Base-by-base conservation (phyloP, 768 basidiomycete genomes). In the Termitomyces sp. region DNA sequence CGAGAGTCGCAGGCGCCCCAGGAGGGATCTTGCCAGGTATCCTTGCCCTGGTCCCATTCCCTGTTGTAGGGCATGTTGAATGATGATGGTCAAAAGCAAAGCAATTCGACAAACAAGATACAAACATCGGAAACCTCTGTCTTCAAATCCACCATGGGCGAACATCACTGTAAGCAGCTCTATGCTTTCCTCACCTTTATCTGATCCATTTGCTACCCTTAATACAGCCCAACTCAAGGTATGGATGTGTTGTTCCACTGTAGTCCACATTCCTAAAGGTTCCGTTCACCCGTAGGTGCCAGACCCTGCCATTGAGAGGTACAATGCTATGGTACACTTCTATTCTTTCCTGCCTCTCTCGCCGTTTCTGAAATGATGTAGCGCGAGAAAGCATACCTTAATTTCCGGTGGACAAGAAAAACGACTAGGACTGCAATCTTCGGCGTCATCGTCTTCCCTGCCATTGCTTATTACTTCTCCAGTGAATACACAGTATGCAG, bases 11-110 rank as follows among this genome's bases (percentile, higher is more conserved):
- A 65, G 60, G 73, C 72, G 79, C 82, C 83, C 52, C 77, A 69
- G 37, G 71, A 67, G 66, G 72, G 67, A 50, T 87, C 83, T 61
- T 74, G 68, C 84, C 85, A 86, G 51, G 72, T 36, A 50, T 86
- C 83, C 74, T 92, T 92, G 56, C 90, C 91, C 73, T 82, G 83
- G 77, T 92, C 91, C 92, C 92, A 93, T 79, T 93, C 91, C 65
- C 92, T 86, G 75, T 89, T 89, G 74, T 88, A 84, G 54, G 88
- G 81, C 89, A 91, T 90, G 73, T 51, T 60, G 51, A 62, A 63
- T 63, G 66, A 71, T 69, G 68, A 72, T 71, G 60, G 67, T 68
- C 71, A 72, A 68, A 66, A 57, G 67, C 65, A 77, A 79, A 77
- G 75, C 77, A 71, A n/a, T 29, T 57, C 65, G 45, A 73, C 69